Base-by-base conservation (phyloP, 768 basidiomycete genomes). In the Leccinum rimulosum region DNA sequence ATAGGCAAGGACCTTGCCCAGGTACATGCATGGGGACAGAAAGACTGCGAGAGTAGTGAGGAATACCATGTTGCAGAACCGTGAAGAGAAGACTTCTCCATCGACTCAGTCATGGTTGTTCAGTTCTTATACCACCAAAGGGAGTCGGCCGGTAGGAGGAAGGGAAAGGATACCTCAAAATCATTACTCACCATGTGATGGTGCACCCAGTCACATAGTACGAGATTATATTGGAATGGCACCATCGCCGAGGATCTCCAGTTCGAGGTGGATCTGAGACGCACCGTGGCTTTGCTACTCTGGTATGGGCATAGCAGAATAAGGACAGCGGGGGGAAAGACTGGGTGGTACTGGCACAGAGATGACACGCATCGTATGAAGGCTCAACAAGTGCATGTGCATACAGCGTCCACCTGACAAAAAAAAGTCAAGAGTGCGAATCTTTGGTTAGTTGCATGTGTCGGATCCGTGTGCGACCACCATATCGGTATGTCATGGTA, bases 1-100 rank as follows among this genome's bases (percentile, higher is more conserved):
- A 65, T 84, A 86, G 22, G 81, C 83, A 54, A 61, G 33, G 9
- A 67, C 71, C n/a, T 57, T 50, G 25, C 61, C 59, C 22, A 66
- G 35, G 59, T 59, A 60, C 7, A 61, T 27, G 48, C 56, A 57
- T n/a, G 30, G 33, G 19, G 43, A 52, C 30, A 54, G 17, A 36
- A 60, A 54, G 38, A 58, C 36, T 10, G 45, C 28, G n/a, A 65
- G 15, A 27, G 30, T 8, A 15, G 50, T 11, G 14, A 61, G 30
- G 45, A 57, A 53, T 38, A 51, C 50, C 66, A 72, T 68, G 49
- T 30, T 52, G 30, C 14, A 27, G 17, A 55, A 25, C 14, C 31
- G 33, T 33, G 50, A 60, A 56, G 56, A 51, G 55, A 22, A 19
- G 54, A 22, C n/a, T 30, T 50, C 48, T 36, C 27, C 33, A 47